Conservation (phyloP, 1,284 basidiomycete species). For the Ceratobasidium sp. region DNA sequence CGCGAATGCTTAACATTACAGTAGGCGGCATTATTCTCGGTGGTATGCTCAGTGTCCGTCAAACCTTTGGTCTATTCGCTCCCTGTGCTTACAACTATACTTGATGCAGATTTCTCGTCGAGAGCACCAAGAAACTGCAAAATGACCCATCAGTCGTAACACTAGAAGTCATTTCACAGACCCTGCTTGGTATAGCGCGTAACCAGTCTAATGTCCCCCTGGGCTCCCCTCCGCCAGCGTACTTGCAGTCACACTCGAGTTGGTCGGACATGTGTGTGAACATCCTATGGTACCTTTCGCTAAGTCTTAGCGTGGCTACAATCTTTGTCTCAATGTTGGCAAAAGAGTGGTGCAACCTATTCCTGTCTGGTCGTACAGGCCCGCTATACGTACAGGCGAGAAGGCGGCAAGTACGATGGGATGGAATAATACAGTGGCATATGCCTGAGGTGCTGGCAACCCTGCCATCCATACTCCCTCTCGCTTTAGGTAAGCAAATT, state of each 20-base stretch:
- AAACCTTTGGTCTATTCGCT: neutral
- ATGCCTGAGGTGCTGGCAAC: neutral
- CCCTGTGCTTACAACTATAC: neutral
- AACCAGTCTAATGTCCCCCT: neutral
- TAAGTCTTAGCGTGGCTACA: slow-evolving; percentile 13
- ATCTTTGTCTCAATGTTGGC: slow-evolving; percentile 21
- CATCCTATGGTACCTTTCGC: slow-evolving; percentile 11
- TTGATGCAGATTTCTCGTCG: slow-evolving; percentile 9
- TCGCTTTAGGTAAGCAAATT: slow-evolving; percentile 1
- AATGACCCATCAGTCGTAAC: slow-evolving; percentile 12
- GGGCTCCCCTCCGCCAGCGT: neutral
- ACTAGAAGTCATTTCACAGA: slow-evolving; percentile 7
- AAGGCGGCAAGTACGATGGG: slow-evolving; percentile 1
- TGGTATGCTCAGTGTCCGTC: neutral
- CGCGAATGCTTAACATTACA: no score
- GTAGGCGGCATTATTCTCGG: slow-evolving; percentile 10
- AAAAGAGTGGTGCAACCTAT: slow-evolving; percentile 25
- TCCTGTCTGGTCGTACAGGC: slow-evolving; percentile 11
- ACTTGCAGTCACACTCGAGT: neutral
- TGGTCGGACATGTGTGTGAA: neutral
- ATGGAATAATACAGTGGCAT: slow-evolving; percentile 11
- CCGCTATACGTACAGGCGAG: neutral
- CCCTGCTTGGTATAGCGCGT: neutral
- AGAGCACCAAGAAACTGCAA: neutral
- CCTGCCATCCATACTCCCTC: slow-evolving; percentile 10